Evolutionary conservation across 768 basidiomycete genomes (phyloP), one percentile per base, ranked within the genome.

Genomic region (Termitomyces sp.): DNA sequence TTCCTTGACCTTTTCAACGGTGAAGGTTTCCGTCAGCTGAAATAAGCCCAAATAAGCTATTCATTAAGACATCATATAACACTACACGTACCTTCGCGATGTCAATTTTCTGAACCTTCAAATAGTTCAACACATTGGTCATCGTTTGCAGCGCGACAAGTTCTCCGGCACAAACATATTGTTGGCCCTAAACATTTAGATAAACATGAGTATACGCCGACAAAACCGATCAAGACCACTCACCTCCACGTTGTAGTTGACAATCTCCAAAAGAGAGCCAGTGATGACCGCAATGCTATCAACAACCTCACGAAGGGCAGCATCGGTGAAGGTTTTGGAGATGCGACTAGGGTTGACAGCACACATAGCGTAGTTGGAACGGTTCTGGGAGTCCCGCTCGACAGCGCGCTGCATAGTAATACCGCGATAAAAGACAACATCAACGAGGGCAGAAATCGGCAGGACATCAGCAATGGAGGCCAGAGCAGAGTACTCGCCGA

Each of bases 371-470:
- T 98, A 99, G 68, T 95, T 93, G 24, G 93, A 96, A 37, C 97
- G 84, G 65, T 95, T 95, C 55, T 90, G 77, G 2, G 87, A 77
- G 66, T 99, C 97, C 32, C 97, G 92, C 71, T 97, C 93, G 55
- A 99, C 97, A 26, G 97, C 97, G 22, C 97, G 93, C 67, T 98
- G 97, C 97, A 98, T 99, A 35, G 97, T 99, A 67, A 99, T 95
- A 63, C 97, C 97, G 69, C 97, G 93, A 72, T 98, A 99, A 81
- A 99, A 99, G 26, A 99, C 96, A 65, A 99, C 92, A 62, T 99
- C 97, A 65, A 95, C 93, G 46, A 98, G 85, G 2, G 93, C 85
- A 19, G 96, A 93, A 63, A 98, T 93, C 45, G 93, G 90, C 35
- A 98, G 83, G 51, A 98, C 92, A 69, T 96, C 95, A 24, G 96